Base-by-base conservation (phyloP, 2,329 filamentous ascomycete species). In the Cladosporium oxysporum region DNA sequence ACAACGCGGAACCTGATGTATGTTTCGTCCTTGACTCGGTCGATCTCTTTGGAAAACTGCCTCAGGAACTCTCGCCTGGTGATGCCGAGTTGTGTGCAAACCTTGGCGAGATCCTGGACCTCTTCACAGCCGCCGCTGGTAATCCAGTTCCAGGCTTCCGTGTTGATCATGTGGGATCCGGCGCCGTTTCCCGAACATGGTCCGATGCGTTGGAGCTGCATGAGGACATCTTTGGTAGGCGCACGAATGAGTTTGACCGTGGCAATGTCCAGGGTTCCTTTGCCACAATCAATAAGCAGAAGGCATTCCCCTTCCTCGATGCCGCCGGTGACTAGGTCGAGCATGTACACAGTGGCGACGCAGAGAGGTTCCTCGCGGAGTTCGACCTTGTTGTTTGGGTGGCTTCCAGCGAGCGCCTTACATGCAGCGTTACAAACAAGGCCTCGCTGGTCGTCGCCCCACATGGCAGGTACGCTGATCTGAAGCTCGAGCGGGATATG, bases 401-500 rank as follows among this genome's bases (percentile, higher is more conserved):
- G 5, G 21, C 1, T 11, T 2, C 3, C n/a, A 4, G 10, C 52
- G 6, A 31, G 26, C 7, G 52, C 52, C 5, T 31, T 31, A 10
- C 5, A 11, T 28, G 52, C 52, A 10, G 52, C 52, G 7, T 55
- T 55, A 2, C 14, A 4, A 18, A 55, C 29, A 33, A 55, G 10
- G 14, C 29, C 52, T 55, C 28, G 14, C 10, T 55, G 28, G 3
- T 29, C 4, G 8, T 33, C 52, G 11, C 52, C 29, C 52, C 52
- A 55, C 28, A 55, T 55, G 1, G 52, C 52, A 33, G 52, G 52
- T n/a, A 55, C 52, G 18, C 52, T 55, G 26, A 55, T 55, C n/a
- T 55, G 28, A n/a, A 55, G 26, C 28, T 55, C 52, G 26, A 55
- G 29, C 18, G 52, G 52, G 16, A 55, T 55, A 6, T 29, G 16